Evolutionary conservation across 148 eudicot genomes (phyloP), one percentile per base, ranked within the genome.

Genomic region (Spergularia marina): DNA sequence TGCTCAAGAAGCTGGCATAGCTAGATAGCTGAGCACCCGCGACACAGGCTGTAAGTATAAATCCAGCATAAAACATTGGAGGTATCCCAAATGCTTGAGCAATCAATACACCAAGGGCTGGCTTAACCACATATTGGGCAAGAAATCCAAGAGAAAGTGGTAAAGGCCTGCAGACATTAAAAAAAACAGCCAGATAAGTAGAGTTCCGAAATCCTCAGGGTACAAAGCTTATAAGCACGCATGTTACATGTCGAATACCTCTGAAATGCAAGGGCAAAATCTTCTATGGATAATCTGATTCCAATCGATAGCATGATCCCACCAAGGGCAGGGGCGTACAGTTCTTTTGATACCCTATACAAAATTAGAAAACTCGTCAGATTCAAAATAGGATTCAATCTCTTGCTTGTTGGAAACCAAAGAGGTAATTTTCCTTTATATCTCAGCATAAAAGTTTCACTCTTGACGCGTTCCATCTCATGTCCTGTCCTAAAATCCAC

Each of bases 301-400:
- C 99, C 99, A 72, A 95, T 95, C 0, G 99, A 95, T 73, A 95
- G 79, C 97, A 95, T 95, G 78, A 95, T 95, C 49, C 97, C 97
- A 82, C 99, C 99, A 65, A 95, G 98, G 69, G 96, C 97, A 74
- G 97, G 99, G 78, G 99, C 97, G 68, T 95, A 95, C 75, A 92
- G 65, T 70, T 92, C 98, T 82, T 86, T 88, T 59, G 99, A 90
- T 57, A 95, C 97, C 99, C 99, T 92, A 89, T 82, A 84, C 40
- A 6, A 21, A 9, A 57, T 56, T 16, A 16, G 56, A 39, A 51
- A 34, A 64, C 18, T 34, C 15, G 41, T 55, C 53, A 61, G 41
- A 41, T 6, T 17, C 4, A 56, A 23, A 44, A 25, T 10, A 44
- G 16, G 17, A 40, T 60, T 10, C 14, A 15, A 18, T 16, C 10